Evolutionary conservation across 2,329 filamentous ascomycete genomes (phyloP), one percentile per base, ranked within the genome.

Genomic region (Colletotrichum spaethianum): DNA sequence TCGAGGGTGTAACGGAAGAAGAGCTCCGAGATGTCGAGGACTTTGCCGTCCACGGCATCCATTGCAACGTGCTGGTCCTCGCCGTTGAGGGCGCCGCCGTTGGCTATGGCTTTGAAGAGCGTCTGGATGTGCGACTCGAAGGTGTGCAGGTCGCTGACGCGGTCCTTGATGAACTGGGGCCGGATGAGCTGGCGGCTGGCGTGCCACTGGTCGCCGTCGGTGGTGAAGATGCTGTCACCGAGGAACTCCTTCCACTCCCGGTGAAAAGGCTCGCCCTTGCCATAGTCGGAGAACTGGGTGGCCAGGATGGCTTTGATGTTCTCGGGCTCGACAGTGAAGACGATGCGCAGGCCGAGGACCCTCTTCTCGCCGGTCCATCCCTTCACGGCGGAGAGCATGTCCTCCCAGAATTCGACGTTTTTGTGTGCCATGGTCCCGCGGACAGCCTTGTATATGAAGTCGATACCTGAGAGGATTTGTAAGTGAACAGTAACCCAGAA

Each of bases 241-340:
- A 97, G 84, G 74, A 94, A 97, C 18, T 91, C 89, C 69, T 89
- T 86, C 92, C 93, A 97, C 63, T 95, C 92, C 11, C 82, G 76
- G 76, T 95, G 92, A 83, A 97, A 97, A 28, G 86, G 82, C 73
- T 90, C 83, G 8, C 95, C 94, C 80, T 98, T 95, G 76, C 95
- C 95, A 79, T 92, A 98, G 78, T 97, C 93, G 50, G 75, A 67
- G 78, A 98, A 98, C 78, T 98, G 94, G 1, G 92, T 93, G 0
- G 95, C 93, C n/a, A 98, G 86, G 28, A 98, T 88, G 7, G 95
- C 94, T 81, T 98, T 97, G 84, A 97, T 93, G 79, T 98, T 98
- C 78, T 97, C 94, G 0, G 93, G 93, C 75, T 98, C 94, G 6
- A 89, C 89, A 0, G 95, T 98, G 78, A 96, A 87, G 71, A 97